A percentile compares a stretch with the other conserved stretches of the same genome.
Conservation (phyloP, 1,284 basidiomycete genomes). For the Termitomyces sp. region DNA sequence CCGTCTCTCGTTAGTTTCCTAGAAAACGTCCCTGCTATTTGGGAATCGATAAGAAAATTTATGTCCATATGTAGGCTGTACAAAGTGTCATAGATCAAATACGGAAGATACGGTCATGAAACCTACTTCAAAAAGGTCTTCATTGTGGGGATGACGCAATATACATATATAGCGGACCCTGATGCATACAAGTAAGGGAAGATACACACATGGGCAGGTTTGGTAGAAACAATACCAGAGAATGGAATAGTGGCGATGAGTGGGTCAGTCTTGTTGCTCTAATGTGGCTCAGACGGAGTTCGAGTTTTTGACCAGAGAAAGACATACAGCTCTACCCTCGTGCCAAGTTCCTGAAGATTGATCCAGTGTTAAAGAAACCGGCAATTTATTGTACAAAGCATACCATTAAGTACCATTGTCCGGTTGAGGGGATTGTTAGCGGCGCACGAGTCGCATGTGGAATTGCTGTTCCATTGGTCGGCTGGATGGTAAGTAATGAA, state of each 20-base stretch:
- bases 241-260: conserved; percentile 23
- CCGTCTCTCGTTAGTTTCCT: conserved; percentile 8
- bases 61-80: conserved; percentile 19
- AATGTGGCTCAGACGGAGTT: background rate
- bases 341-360: conserved; percentile 24
- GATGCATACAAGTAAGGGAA: background rate
- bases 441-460: conserved; percentile 16
- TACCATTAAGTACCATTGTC: conserved; percentile 16
- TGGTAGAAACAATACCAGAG: conserved; percentile 19
- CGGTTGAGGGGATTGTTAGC: conserved; percentile 11
- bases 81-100: background rate
- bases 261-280: conserved; percentile 5
- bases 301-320: background rate
- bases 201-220: background rate
- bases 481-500: conserved; percentile 25
- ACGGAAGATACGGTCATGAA: background rate
- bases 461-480: conserved; percentile 22
- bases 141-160: conserved; percentile 23
- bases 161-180: conserved; percentile 30
- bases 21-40: conserved; percentile 17
- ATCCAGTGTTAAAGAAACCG: background rate
- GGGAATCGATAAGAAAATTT: conserved; percentile 26
- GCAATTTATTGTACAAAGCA: background rate
- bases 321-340: conserved; percentile 21
- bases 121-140: conserved; percentile 11